Conservation (phyloP, 768 basidiomycete genomes). For the Phylloporus arenicola region DNA sequence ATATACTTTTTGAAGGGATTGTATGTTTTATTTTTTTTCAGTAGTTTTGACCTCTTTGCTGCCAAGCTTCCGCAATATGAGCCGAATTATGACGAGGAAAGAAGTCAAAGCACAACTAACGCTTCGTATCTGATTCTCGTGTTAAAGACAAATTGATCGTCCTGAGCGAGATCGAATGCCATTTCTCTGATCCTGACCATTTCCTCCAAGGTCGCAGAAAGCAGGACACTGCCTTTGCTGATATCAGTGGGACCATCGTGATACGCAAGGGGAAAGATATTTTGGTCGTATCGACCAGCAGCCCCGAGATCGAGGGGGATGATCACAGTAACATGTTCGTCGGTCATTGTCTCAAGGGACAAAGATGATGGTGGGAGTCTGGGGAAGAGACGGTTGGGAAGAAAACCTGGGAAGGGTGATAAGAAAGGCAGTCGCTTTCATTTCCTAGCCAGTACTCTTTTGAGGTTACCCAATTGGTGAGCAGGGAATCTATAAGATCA, state of each 20-base stretch:
- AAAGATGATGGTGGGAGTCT: no score
- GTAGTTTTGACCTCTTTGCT: background rate
- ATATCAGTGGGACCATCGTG: background rate
- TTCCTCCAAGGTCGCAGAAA: background rate
- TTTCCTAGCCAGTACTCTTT: no score
- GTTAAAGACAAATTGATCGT: background rate
- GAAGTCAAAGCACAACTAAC: no score
- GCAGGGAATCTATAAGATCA: no score
- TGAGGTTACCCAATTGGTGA: background rate
- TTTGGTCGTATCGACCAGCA: background rate
- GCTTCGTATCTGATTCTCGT: background rate
- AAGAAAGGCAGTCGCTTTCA: no score
- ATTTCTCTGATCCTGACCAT: background rate
- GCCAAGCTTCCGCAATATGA: no score
- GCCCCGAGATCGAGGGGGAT: background rate
- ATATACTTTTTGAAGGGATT: background rate
- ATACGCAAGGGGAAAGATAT: background rate
- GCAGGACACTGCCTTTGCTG: background rate
- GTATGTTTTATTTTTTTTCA: background rate
- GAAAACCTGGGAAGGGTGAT: background rate
- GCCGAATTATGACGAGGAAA: no score
- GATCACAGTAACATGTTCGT: background rate
- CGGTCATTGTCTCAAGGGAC: no score
- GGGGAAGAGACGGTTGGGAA: no score
- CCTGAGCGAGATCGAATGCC: background rate